These are phyloP conservation scores for Boletellus sp. DNA, from an alignment of 768 basidiomycete species.

Conservation along the genomic window DNA sequence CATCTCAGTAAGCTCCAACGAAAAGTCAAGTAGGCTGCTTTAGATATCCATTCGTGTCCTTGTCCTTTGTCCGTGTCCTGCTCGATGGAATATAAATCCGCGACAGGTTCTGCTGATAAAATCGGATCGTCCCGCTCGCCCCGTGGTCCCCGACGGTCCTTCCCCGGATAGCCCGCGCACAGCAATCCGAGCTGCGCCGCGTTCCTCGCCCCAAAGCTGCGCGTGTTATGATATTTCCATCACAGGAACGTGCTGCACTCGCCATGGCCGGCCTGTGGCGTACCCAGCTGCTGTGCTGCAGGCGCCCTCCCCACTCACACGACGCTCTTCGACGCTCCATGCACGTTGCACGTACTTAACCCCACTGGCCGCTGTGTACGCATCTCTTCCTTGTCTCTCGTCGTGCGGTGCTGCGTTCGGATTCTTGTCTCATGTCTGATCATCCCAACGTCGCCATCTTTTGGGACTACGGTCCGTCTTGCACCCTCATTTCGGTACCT, in stretches of 20 bases:
- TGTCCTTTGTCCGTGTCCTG: slow-evolving; percentile 9
- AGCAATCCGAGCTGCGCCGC: not conserved
- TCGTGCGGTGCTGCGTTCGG: slow-evolving; percentile 9
- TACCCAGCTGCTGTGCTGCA: slow-evolving; percentile 13
- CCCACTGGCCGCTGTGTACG: slow-evolving; percentile 19
- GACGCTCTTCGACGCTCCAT: slow-evolving; percentile 2
- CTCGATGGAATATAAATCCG: slow-evolving; percentile 18
- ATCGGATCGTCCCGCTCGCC: not conserved
- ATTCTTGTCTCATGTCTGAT: slow-evolving; percentile 31
- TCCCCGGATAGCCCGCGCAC: not conserved
- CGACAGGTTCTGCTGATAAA: slow-evolving; percentile 2
- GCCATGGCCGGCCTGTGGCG: slow-evolving; percentile 18
- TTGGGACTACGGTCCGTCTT: slow-evolving; percentile 34
- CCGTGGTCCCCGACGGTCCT: not conserved
- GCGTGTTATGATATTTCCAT: slow-evolving; percentile 2
- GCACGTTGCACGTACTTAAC: slow-evolving; percentile 11
- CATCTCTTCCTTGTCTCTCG: slow-evolving; percentile 7
- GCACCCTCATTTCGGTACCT: not conserved
- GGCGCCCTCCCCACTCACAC: not conserved
- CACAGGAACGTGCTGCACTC: slow-evolving; percentile 17
- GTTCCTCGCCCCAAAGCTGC: not conserved
- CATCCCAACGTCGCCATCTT: slow-evolving; percentile 41
- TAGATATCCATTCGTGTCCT: slow-evolving; percentile 18
- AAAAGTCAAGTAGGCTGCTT: slow-evolving; percentile 55
- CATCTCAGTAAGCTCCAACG: slow-evolving; percentile 80